Conservation (phyloP, 352 stramenopile genomes). For the Phytophthora foliorum region DNA sequence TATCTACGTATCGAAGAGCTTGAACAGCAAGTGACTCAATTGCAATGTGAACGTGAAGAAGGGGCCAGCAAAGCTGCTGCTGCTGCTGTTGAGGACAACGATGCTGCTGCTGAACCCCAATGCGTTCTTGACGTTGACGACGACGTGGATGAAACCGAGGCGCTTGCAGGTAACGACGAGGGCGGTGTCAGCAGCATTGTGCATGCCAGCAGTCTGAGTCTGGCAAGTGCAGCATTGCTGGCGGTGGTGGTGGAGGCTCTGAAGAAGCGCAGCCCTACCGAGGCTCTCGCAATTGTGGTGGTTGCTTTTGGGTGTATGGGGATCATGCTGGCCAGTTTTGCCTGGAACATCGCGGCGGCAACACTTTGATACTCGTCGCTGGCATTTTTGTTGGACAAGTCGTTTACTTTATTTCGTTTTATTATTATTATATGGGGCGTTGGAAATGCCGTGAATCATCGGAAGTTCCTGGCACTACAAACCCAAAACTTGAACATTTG, state of each 20-base stretch:
- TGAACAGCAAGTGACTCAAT: conserved; percentile 28
- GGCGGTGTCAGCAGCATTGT: conserved; percentile 10
- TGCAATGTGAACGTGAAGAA: conserved; percentile 25
- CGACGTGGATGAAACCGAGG: conserved; percentile 36
- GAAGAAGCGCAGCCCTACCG: conserved; percentile 37
- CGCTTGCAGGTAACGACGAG: conserved; percentile 22
- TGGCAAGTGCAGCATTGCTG: conserved; percentile 40
- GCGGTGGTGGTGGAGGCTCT: conserved; percentile 33
- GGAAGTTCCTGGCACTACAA: conserved; percentile 33
- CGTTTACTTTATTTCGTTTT: conserved; percentile 37
- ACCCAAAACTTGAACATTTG: conserved; percentile 8
- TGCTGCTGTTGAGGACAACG: conserved; percentile 8
- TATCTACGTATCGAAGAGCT: conserved; percentile 50
- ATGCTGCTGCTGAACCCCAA: conserved; percentile 5
- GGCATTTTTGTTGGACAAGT: conserved; percentile 20
- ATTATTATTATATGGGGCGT: conserved; percentile 31
- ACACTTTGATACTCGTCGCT: conserved; percentile 19
- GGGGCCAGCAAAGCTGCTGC: conserved; percentile 2
- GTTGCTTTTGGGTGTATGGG: conserved; percentile 28
- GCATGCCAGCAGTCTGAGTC: conserved; percentile 26
- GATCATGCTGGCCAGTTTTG: conserved; percentile 39
- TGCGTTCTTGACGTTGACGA: conserved; percentile 35
- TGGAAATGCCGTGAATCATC: conserved; percentile 34
- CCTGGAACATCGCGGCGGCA: conserved; percentile 42
- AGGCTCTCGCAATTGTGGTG: conserved; percentile 37